Conservation (phyloP, 2,329 filamentous ascomycete genomes). For the Beauveria australis region DNA sequence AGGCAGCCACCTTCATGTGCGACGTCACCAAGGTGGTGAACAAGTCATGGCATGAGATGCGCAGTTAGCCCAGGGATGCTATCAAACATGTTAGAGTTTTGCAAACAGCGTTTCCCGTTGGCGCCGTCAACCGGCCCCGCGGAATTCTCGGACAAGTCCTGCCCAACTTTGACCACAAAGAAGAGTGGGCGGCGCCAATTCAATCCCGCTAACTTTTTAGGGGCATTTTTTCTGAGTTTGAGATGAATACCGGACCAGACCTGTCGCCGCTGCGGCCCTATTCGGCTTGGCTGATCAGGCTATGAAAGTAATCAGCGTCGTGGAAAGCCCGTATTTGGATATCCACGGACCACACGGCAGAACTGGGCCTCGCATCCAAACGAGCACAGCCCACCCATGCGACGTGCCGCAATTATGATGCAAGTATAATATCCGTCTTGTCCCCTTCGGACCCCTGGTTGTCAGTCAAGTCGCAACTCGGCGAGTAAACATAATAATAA, state of each 20-base stretch:
- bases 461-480: neutral
- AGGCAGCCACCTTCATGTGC: neutral
- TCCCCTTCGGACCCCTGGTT: neutral
- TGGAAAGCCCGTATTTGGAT: constrained; percentile 1
- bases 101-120: neutral
- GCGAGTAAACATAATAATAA: neutral
- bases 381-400: constrained; percentile 5
- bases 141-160: neutral
- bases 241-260: neutral
- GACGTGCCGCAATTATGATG: neutral
- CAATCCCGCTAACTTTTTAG: neutral
- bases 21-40: neutral
- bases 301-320: neutral
- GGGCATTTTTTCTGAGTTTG: neutral
- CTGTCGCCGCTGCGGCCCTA: neutral
- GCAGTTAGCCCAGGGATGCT: neutral
- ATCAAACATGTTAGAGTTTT: neutral
- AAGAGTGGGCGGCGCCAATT: neutral
- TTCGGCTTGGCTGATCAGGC: constrained; percentile 1
- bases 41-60: neutral
- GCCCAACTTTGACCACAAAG: neutral
- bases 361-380: neutral
- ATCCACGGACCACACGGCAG: neutral
- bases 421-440: constrained; percentile 1
- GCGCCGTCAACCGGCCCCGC: neutral